Conservation (phyloP, 1,284 basidiomycete species). For the Amylostereum areolatum region DNA sequence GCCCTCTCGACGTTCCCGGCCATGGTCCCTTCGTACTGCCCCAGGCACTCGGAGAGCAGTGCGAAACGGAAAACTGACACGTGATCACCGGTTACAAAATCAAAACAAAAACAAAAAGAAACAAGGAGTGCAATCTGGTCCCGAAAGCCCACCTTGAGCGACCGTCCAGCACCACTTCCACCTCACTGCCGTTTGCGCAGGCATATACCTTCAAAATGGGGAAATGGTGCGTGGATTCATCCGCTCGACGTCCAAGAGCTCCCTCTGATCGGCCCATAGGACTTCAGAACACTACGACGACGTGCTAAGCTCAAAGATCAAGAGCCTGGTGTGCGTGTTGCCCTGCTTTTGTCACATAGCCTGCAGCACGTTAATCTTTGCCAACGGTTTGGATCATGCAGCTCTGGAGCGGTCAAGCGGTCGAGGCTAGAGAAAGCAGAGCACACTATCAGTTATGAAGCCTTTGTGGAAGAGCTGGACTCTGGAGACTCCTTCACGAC, state of each 20-base stretch:
- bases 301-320: slow-evolving; percentile 62
- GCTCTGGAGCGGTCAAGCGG: slow-evolving; percentile 60
- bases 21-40: too few species aligned
- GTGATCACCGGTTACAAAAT: too few species aligned
- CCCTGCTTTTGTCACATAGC: background rate
- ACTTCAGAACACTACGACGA: slow-evolving; percentile 63
- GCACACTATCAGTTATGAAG: slow-evolving; percentile 57
- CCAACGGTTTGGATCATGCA: slow-evolving; percentile 19
- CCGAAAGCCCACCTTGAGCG: too few species aligned
- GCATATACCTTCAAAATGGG: slow-evolving; percentile 21
- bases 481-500: slow-evolving; percentile 70
- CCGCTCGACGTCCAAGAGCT: background rate
- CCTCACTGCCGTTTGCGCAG: background rate
- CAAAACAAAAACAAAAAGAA: too few species aligned
- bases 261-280: slow-evolving; percentile 31
- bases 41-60: too few species aligned
- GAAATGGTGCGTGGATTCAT: slow-evolving; percentile 25
- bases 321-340: slow-evolving; percentile 49
- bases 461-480: slow-evolving; percentile 66
- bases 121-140: too few species aligned
- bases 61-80: too few species aligned
- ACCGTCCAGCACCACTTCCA: too few species aligned
- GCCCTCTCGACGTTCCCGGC: too few species aligned
- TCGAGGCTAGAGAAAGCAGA: slow-evolving; percentile 53
- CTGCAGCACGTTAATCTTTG: background rate